A percentile compares a stretch with the other conserved stretches of the same genome.
Conservation (phyloP, 495 filamentous ascomycete genomes). For the Hypoxylon perforatum region DNA sequence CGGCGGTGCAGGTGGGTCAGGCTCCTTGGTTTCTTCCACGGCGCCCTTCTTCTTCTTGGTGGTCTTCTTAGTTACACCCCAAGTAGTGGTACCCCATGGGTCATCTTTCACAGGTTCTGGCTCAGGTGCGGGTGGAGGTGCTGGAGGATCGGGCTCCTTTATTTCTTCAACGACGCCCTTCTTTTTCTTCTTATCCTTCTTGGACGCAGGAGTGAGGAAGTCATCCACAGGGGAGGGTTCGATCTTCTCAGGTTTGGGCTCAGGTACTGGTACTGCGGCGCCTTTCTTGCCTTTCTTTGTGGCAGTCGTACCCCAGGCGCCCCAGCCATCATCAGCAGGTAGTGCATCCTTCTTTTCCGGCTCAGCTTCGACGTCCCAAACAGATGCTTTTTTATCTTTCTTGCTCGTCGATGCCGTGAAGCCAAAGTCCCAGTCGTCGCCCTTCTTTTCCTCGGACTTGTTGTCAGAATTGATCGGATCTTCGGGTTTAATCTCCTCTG, state of each 20-base stretch:
- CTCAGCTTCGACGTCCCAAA: conserved; percentile 41
- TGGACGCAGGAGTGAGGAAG: conserved; percentile 43
- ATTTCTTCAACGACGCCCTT: conserved; percentile 36
- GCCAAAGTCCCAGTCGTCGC: conserved; percentile 12
- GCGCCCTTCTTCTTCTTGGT: conserved; percentile 51
- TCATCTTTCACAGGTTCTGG: conserved; percentile 35
- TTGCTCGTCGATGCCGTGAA: conserved; percentile 32
- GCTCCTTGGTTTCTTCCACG: conserved; percentile 26
- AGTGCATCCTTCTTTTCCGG: conserved; percentile 45
- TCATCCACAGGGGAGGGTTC: conserved; percentile 49
- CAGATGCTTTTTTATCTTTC: conserved; percentile 47
- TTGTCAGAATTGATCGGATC: conserved; percentile 27
- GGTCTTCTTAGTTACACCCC: background rate
- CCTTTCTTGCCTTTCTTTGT: conserved; percentile 46
- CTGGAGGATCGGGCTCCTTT: conserved; percentile 22
- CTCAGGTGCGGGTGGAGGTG: conserved; percentile 35
- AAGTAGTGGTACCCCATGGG: background rate
- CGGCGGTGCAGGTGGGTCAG: conserved; percentile 11
- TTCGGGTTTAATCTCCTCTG: conserved; percentile 44
- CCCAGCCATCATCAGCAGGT: conserved; percentile 44
- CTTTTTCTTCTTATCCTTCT: conserved; percentile 45
- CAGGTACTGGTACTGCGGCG: conserved; percentile 33
- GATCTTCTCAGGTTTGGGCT: conserved; percentile 45
- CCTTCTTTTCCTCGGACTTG: conserved; percentile 45
- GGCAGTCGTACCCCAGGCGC: conserved; percentile 35